Evolutionary conservation across 1,284 basidiomycete species (phyloP).

Genomic region (Cryptococcus sp.): DNA sequence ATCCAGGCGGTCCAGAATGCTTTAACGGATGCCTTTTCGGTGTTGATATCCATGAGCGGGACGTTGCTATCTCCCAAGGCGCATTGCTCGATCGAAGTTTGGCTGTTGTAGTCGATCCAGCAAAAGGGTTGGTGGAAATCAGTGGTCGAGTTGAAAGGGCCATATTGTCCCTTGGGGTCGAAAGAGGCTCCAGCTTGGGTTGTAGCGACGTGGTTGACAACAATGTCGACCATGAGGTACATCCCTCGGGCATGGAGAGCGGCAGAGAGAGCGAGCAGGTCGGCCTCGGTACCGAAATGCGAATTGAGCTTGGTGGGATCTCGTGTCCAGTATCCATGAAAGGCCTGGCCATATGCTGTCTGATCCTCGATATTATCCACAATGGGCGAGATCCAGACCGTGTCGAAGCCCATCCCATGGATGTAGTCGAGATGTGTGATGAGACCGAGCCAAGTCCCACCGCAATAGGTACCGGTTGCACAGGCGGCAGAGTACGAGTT

Average conservation of each 20-base stretch:
- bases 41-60: conserved; percentile 46
- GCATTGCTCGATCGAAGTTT: conserved; percentile 49
- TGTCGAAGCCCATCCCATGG: conserved; percentile 46
- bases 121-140: conserved; percentile 47
- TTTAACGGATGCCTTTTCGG: conserved; percentile 44
- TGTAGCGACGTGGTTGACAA: conserved; percentile 32
- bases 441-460: conserved; percentile 41
- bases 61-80: conserved; percentile 46
- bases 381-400: conserved; percentile 46
- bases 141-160: conserved; percentile 34
- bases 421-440: conserved; percentile 41
- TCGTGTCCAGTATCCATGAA: conserved; percentile 44
- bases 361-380: conserved; percentile 39
- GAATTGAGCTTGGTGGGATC: conserved; percentile 41
- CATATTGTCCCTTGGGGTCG: conserved; percentile 12
- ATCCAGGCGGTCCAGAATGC: conserved; percentile 47
- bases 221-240: conserved; percentile 52
- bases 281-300: conserved; percentile 47
- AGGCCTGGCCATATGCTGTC: conserved; percentile 33
- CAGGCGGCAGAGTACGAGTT: conserved; percentile 26
- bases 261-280: conserved; percentile 45
- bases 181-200: conserved; percentile 15
- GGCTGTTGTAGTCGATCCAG: conserved; percentile 46
- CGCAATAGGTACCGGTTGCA: conserved; percentile 34
- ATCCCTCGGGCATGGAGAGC: conserved; percentile 48